Evolutionary conservation across 23 red algal genomes (phyloP).

Genomic region (Rhodosorus marinus): DNA sequence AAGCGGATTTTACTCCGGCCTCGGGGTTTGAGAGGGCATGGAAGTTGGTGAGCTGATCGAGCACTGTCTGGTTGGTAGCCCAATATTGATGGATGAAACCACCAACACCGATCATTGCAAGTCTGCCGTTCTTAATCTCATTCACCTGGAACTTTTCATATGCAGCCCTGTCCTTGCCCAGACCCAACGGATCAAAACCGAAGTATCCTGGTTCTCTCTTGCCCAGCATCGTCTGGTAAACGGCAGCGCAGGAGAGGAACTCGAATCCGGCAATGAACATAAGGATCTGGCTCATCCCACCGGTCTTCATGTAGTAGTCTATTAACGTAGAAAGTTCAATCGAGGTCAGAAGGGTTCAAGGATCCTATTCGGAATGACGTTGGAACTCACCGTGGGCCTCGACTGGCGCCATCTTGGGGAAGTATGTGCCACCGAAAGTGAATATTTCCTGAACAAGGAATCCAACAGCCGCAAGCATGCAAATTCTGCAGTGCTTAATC

Average conservation of each 20-base stretch:
- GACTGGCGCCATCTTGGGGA: conserved; percentile 70
- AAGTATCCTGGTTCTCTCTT: conserved; percentile 84
- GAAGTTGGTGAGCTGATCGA: conserved; percentile 13
- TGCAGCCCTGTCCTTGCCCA: conserved; percentile 52
- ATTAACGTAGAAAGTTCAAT: no score
- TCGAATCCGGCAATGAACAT: conserved; percentile 69
- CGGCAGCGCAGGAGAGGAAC: conserved; percentile 47
- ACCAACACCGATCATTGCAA: conserved; percentile 87
- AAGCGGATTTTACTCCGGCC: no score
- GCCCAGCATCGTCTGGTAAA: conserved; percentile 67
- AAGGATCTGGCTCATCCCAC: conserved; percentile 81
- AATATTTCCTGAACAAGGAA: conserved; percentile 81
- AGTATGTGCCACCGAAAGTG: conserved; percentile 38
- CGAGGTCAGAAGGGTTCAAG: neutral
- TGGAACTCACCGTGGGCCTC: conserved; percentile 77
- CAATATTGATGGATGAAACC: conserved; percentile 13
- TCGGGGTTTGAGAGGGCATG: neutral
- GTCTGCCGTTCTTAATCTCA: conserved; percentile 86
- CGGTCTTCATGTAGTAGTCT: conserved; percentile 65
- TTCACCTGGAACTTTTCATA: conserved; percentile 49
- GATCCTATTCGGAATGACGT: no score
- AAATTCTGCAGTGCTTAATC: conserved; percentile 92
- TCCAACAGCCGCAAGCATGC: conserved; percentile 86
- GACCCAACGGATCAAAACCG: conserved; percentile 81
- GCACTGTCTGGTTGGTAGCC: conserved; percentile 2